Evolutionary conservation across 2,329 filamentous ascomycete genomes (phyloP).

Genomic region (Neurospora crassa): DNA sequence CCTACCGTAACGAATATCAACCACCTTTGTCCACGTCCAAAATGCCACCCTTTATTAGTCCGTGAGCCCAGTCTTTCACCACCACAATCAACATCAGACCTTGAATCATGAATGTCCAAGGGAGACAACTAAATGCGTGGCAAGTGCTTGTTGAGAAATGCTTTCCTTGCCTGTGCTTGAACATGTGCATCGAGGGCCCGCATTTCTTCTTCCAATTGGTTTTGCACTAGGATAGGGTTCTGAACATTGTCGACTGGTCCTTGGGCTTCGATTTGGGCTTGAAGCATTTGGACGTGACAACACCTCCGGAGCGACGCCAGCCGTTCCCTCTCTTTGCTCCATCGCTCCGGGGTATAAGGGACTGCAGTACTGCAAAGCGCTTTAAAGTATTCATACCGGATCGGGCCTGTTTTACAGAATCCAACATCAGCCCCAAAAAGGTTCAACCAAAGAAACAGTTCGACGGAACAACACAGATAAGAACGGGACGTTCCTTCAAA

Average conservation of each 20-base stretch:
- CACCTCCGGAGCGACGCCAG: neutral
- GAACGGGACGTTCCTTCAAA: neutral
- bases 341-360: neutral
- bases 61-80: neutral
- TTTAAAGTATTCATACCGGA: neutral
- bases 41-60: neutral
- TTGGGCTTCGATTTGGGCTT: neutral
- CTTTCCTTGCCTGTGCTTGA: neutral
- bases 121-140: neutral
- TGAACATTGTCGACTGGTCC: neutral
- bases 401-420: neutral
- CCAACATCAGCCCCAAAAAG: neutral
- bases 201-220: neutral
- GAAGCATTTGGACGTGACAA: neutral
- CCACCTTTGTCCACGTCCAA: no score
- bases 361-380: fast-evolving
- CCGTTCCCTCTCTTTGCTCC: neutral
- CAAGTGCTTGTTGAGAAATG: neutral
- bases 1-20: no score
- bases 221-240: neutral
- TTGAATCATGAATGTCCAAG: neutral
- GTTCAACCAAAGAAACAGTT: neutral
- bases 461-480: neutral
- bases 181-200: neutral
- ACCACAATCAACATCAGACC: neutral